Conservation (phyloP, 208 protist species). For the Wallacemonas rigidus region DNA sequence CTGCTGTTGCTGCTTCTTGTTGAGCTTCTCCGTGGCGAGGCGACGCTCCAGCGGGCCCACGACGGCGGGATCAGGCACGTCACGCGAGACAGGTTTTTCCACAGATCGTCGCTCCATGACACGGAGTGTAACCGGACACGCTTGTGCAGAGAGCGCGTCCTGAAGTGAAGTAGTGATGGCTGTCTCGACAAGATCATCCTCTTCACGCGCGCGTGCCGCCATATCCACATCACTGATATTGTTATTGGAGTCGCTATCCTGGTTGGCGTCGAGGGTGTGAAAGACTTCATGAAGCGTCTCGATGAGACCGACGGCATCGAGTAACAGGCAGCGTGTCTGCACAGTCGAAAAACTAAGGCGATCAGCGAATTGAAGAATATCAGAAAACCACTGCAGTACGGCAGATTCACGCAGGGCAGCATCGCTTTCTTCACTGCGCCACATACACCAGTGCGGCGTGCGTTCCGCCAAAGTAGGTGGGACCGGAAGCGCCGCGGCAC, state of each 20-base stretch:
- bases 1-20: constrained; percentile 53
- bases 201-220: constrained; percentile 15
- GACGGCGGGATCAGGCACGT: constrained; percentile 55
- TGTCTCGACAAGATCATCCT: constrained; percentile 24
- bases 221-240: neutral
- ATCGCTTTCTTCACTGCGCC: constrained; percentile 17
- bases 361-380: constrained; percentile 49
- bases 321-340: constrained; percentile 71
- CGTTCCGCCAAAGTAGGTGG: neutral
- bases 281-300: constrained; percentile 32
- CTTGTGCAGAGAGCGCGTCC: constrained; percentile 50
- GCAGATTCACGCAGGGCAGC: constrained; percentile 47
- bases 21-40: constrained; percentile 44
- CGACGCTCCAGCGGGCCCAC: constrained; percentile 47
- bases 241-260: neutral
- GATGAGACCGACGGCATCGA: constrained; percentile 57
- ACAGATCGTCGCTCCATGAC: constrained; percentile 33
- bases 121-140: constrained; percentile 40
- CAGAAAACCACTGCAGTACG: constrained; percentile 79
- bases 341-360: constrained; percentile 43
- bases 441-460: constrained; percentile 9
- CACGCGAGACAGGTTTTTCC: constrained; percentile 24
- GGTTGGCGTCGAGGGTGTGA: neutral
- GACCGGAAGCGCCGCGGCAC: neutral
- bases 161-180: constrained; percentile 31